These are phyloP conservation scores for Exophiala viscosa DNA, from an alignment of 2,329 filamentous ascomycete genomes.

Conservation along the genomic window DNA sequence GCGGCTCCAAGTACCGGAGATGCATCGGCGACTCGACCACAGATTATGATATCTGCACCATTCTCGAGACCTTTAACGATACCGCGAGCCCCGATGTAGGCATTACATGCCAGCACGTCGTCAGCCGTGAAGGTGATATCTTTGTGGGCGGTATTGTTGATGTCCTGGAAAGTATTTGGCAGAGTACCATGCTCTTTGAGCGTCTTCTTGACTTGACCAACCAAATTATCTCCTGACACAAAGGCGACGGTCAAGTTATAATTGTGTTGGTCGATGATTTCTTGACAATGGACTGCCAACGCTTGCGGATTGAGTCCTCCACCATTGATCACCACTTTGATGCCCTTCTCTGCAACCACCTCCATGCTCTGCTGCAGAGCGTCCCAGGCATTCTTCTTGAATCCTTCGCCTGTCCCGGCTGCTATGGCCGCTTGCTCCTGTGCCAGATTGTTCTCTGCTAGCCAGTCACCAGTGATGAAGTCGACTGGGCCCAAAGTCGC, in stretches of 20 bases:
- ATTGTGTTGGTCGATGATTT: conserved; percentile 5
- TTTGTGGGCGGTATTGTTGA: conserved; percentile 28
- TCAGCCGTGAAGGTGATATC: not conserved
- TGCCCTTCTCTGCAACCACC: conserved; percentile 45
- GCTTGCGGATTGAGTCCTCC: conserved; percentile 54
- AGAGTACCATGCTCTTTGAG: too few relatives aligned
- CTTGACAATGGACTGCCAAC: conserved; percentile 38
- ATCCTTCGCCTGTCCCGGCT: too few relatives aligned
- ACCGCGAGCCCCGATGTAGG: conserved; percentile 32
- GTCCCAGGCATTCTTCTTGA: too few relatives aligned
- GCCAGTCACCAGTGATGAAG: conserved; percentile 54
- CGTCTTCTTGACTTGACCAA: too few relatives aligned
- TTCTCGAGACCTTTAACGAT: conserved; percentile 40
- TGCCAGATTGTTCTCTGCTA: conserved; percentile 46
- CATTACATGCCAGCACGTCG: conserved; percentile 27
- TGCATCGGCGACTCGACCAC: conserved; percentile 48
- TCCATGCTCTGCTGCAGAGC: conserved; percentile 36
- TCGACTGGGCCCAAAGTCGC: conserved; percentile 41
- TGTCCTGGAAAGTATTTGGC: conserved; percentile 31
- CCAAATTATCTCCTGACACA: too few relatives aligned
- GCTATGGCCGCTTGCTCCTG: conserved; percentile 32
- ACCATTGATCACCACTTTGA: conserved; percentile 56
- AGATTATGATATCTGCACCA: conserved; percentile 49
- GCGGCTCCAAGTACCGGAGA: conserved; percentile 54
- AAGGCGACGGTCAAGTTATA: too few relatives aligned